Evolutionary conservation across 225 moss, liverwort and hornwort species (phyloP).

Genomic region (Antitrichia curtipendula): DNA sequence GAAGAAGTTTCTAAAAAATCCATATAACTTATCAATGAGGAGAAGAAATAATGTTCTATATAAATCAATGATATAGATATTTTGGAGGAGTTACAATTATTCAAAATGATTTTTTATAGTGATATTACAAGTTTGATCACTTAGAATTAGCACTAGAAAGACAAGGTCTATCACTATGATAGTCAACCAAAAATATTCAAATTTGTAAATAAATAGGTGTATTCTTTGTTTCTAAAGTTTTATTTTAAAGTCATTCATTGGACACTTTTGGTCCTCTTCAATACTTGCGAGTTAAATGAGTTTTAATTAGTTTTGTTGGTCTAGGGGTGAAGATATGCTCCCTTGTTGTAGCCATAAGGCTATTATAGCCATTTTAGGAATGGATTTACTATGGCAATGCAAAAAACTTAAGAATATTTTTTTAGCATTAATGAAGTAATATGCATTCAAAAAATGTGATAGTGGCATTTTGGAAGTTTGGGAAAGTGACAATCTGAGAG

Average conservation of each 20-base stretch:
- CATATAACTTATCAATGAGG: neutral
- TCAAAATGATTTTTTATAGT: neutral
- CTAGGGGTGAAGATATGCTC: too few relatives aligned
- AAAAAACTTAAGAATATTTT: neutral
- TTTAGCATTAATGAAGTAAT: neutral
- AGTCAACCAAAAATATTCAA: neutral
- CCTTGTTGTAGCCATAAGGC: too few relatives aligned
- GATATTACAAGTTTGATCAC: neutral
- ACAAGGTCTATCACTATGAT: rapidly evolving
- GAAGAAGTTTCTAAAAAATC: neutral
- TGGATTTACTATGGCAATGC: too few relatives aligned
- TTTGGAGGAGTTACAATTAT: neutral
- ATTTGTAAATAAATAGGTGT: neutral
- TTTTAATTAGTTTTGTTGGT: too few relatives aligned
- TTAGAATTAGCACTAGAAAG: rapidly evolving
- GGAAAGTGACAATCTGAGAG: neutral
- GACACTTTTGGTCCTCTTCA: neutral
- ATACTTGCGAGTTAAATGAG: too few relatives aligned
- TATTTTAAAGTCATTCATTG: neutral
- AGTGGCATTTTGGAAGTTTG: rapidly evolving
- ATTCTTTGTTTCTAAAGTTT: neutral
- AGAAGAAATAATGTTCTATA: neutral
- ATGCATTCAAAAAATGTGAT: neutral
- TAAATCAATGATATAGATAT: neutral
- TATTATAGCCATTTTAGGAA: too few relatives aligned